Evolutionary conservation across 2,329 filamentous ascomycete species (phyloP), one percentile per base, ranked within the genome.

Genomic region (Myriangium duriaei): DNA sequence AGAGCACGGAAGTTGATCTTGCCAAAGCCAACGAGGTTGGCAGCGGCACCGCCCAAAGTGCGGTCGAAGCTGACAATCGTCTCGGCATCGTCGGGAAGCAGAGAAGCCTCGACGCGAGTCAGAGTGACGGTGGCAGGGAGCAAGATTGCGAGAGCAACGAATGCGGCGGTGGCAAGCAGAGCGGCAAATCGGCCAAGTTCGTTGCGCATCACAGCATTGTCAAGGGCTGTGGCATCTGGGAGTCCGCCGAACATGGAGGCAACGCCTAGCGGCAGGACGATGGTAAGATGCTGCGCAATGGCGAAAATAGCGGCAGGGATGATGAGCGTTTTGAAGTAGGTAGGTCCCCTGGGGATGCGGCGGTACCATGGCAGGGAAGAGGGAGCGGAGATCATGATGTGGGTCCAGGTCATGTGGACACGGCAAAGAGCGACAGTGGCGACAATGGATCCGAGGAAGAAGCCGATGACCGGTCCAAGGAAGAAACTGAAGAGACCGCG

Each of bases 31-130:
- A 74, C 72, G n/a, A 82, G 77, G 24, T 49, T 51, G 46, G 79
- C 74, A 17, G 88, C 74, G 54, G 77, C 80, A 49, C 83, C 83
- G 45, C 72, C 74, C 52, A 92, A 92, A 18, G 79, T 79, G 47
- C 86, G 81, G 66, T 96, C 88, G 51, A 96, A 94, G 19, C 84
- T 79, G 24, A 96, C 78, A 46, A 95, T 81, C 16, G 83, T 76
- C 61, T 92, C 80, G 47, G 86, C 72, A 12, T 83, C 77, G 42
- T 84, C 79, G 1, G 85, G 74, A 2, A 96, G 74, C 49, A 94
- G 76, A 34, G 83, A 88, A 5, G 87, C 86, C 56, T 93, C 85
- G 24, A 94, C 77, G 45, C 88, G 84, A 47, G 81, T 69, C 42
- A 93, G 74, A 14, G 83, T 73, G 19, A 88, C 81, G 42, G 74